A percentile compares a stretch with the other conserved stretches of the same genome.
These are phyloP conservation scores for Xylariaceae sp. DNA, from an alignment of 2,329 filamentous ascomycete species.

Conservation along the genomic window DNA sequence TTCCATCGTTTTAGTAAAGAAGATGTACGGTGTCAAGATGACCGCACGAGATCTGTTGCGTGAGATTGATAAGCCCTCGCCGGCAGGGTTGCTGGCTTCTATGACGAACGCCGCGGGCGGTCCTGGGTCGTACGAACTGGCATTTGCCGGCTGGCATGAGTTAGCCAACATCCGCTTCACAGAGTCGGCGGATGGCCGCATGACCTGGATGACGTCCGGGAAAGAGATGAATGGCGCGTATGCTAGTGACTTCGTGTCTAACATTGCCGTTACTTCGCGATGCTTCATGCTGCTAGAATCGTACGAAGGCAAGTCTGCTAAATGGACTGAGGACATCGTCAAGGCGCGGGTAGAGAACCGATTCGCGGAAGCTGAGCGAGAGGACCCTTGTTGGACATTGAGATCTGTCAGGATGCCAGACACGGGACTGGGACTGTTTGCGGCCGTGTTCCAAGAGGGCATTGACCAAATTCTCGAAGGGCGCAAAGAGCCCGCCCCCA, in stretches of 20 bases:
- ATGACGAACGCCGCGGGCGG: slow-evolving; percentile 64
- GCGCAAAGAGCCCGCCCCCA: slow-evolving; percentile 63
- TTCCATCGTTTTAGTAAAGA: slow-evolving; percentile 73
- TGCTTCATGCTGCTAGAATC: slow-evolving; percentile 71
- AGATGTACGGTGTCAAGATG: slow-evolving; percentile 58
- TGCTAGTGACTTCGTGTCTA: slow-evolving; percentile 45
- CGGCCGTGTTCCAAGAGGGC: slow-evolving; percentile 71
- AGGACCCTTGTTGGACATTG: slow-evolving; percentile 77
- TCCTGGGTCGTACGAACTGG: slow-evolving; percentile 65
- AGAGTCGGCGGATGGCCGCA: slow-evolving; percentile 62
- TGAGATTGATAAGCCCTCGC: slow-evolving; percentile 78
- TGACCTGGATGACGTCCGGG: slow-evolving; percentile 67
- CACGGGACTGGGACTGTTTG: slow-evolving; percentile 56
- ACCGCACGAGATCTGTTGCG: slow-evolving; percentile 76
- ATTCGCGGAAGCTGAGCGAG: slow-evolving; percentile 79
- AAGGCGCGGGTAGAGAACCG: slow-evolving; percentile 84
- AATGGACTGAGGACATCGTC: slow-evolving; percentile 79
- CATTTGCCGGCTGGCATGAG: slow-evolving; percentile 70
- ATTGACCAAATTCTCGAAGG: slow-evolving; percentile 61
- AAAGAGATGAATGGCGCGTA: slow-evolving; percentile 58
- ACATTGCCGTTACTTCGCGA: slow-evolving; percentile 56
- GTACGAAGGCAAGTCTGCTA: slow-evolving; percentile 74
- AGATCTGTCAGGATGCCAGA: slow-evolving; percentile 65
- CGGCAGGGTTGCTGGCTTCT: slow-evolving; percentile 59
- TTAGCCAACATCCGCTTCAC: slow-evolving; percentile 71